phyloP scores from a whole-genome alignment of 331 rosid species.

The Saraca asoca region DNA sequence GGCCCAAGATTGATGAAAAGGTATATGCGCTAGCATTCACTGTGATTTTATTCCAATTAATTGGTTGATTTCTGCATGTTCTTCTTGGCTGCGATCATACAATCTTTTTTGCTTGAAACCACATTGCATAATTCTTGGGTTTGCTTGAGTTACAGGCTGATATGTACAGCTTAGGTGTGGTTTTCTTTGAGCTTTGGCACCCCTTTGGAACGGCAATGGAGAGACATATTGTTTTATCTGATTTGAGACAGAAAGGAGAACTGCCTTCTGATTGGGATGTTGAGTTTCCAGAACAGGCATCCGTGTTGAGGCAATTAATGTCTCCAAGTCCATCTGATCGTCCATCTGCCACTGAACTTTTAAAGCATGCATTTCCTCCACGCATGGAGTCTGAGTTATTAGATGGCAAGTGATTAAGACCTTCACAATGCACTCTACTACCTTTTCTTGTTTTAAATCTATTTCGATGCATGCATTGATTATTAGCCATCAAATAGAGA shows the following conservation, averaged over 20 bases:
- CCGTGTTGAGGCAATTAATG: conserved; percentile 66
- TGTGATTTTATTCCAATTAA: conserved; percentile 5
- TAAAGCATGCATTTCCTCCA: conserved; percentile 80
- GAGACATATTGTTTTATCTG: conserved; percentile 72
- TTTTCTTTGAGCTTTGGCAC: conserved; percentile 97
- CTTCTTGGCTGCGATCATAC: conserved; percentile 22
- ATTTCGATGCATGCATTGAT: not conserved
- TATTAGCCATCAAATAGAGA: conserved; percentile 19
- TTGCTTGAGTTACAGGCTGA: conserved; percentile 73
- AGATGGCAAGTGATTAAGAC: conserved; percentile 66
- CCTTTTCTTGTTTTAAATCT: conserved; percentile 12
- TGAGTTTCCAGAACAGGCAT: conserved; percentile 84
- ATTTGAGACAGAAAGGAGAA: conserved; percentile 77
- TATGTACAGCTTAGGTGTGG: conserved; percentile 98
- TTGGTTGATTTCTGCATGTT: conserved; percentile 6
- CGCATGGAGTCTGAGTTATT: conserved; percentile 89
- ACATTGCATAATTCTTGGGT: conserved; percentile 33
- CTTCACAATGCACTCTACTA: conserved; percentile 25
- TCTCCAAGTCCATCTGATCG: conserved; percentile 91
- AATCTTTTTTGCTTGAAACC: conserved; percentile 27
- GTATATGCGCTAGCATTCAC: conserved; percentile 35
- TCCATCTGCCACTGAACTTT: conserved; percentile 85
- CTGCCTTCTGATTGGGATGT: conserved; percentile 75
- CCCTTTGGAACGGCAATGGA: conserved; percentile 98
- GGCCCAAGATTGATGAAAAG: conserved; percentile 99